Evolutionary conservation across 352 stramenopile genomes (phyloP), one percentile per base, ranked within the genome.

Genomic region (Globisporangium perplexum): DNA sequence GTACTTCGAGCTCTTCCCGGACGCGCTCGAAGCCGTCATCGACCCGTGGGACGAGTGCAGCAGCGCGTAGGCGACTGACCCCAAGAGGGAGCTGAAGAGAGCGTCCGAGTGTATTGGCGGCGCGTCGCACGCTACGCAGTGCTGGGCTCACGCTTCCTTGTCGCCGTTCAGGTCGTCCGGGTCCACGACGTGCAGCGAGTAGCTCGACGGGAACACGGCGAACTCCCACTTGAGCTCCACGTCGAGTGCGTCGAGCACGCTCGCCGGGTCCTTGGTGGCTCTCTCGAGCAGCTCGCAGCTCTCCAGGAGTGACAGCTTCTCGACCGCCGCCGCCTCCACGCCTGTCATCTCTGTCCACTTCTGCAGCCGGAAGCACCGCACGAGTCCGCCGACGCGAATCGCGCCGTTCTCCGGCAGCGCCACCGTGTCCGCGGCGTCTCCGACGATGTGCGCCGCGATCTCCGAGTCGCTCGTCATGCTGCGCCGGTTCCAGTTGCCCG

Each of bases 401-500:
- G 66, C 65, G 36, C 74, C 65, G 50, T 35, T 23, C n/a, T 33
- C 10, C 8, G 1, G 50, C 47, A 26, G 22, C 8, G 47, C 28
- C n/a, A 57, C 41, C 7, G 41, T 22, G 15, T 56, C 41, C 20
- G 23, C 24, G 6, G 36, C n/a, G 33, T 39, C 62, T 47, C 84
- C 74, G 18, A 88, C 60, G 22, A 88, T 60, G 49, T 71, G 74
- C 28, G 74, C 61, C n/a, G 62, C 74, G 36, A 89, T 80, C 57
- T 89, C 76, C 43, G 71, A 71, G 63, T 88, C 77, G 35, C 63
- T 80, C 39, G 75, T 86, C 60, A 90, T 84, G 50, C 80, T 95
- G 33, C 91, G 83, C 48, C 95, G 83, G 60, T 97, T 97, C 66
- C 95, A 97, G 69, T 97, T 97, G 50, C 85, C 75, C 36, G 83